phyloP scores from a whole-genome alignment of 2,329 filamentous ascomycete species.

The Monosporascus sp. region DNA sequence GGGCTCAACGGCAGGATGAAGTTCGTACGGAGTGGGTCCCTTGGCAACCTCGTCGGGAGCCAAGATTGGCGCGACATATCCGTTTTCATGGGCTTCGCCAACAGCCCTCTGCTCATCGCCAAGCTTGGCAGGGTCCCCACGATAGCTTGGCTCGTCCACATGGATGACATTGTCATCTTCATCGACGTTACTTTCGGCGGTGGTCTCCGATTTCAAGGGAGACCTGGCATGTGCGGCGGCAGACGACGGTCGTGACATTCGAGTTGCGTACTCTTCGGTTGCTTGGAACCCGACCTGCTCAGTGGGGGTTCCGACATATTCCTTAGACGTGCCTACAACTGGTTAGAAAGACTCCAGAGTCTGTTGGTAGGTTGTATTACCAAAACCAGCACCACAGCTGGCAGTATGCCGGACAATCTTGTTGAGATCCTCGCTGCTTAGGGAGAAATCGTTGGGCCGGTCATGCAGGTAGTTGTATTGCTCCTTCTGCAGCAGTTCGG shows the following conservation, averaged over 20 bases:
- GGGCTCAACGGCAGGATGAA: conserved; percentile 80
- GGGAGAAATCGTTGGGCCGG: conserved; percentile 66
- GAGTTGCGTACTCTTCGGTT: conserved; percentile 75
- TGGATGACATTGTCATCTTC: conserved; percentile 65
- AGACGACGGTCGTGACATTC: conserved; percentile 56
- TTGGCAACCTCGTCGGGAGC: conserved; percentile 84
- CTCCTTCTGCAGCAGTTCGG: conserved; percentile 74
- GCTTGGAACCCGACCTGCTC: conserved; percentile 89
- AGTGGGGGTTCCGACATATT: conserved; percentile 69
- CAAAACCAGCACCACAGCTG: conserved; percentile 45
- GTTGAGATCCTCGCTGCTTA: conserved; percentile 87
- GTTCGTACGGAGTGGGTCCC: conserved; percentile 60
- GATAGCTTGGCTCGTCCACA: conserved; percentile 61
- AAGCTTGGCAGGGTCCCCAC: conserved; percentile 38
- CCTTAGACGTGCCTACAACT: conserved; percentile 56
- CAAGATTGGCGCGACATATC: conserved; percentile 73
- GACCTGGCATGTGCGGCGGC: conserved; percentile 32
- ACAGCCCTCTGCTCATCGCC: conserved; percentile 44
- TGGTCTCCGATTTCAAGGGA: conserved; percentile 24
- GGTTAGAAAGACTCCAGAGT: conserved; percentile 27
- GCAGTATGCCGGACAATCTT: conserved; percentile 76
- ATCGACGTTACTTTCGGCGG: conserved; percentile 21
- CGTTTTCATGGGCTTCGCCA: conserved; percentile 50
- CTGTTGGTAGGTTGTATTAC: conserved; percentile 34
- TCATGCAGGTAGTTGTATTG: conserved; percentile 53